Evolutionary conservation across 1,284 basidiomycete genomes (phyloP).

Genomic region (Ceratobasidium sp.): DNA sequence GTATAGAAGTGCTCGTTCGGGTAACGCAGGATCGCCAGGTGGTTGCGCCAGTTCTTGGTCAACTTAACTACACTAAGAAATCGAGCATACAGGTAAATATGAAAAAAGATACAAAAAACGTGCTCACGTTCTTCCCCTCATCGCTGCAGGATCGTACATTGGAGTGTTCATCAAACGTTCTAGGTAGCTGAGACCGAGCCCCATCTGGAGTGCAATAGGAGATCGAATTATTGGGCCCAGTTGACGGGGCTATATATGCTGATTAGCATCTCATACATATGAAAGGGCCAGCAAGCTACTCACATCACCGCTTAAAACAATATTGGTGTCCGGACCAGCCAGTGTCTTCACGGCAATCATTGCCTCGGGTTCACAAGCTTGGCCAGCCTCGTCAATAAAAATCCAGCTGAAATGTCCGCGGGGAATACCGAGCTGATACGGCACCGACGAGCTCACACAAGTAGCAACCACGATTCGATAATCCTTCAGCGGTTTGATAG

Average conservation of each 20-base stretch:
- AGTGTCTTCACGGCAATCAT: slow-evolving; percentile 67
- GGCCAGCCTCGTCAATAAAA: slow-evolving; percentile 74
- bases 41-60: slow-evolving; percentile 67
- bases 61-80: slow-evolving; percentile 65
- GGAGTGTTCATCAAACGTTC: slow-evolving; percentile 66
- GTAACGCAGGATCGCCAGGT: slow-evolving; percentile 64
- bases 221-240: slow-evolving; percentile 70
- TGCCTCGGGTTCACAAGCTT: slow-evolving; percentile 69
- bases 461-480: slow-evolving; percentile 70
- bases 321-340: slow-evolving; percentile 61
- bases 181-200: slow-evolving; percentile 65
- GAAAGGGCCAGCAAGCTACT: not conserved
- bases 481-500: slow-evolving; percentile 52
- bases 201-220: slow-evolving; percentile 60
- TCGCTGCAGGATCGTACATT: slow-evolving; percentile 58
- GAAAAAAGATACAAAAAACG: not conserved
- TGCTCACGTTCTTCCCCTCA: slow-evolving; percentile 59
- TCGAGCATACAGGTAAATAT: not conserved
- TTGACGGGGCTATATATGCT: slow-evolving; percentile 53
- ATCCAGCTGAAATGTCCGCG: slow-evolving; percentile 70
- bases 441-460: slow-evolving; percentile 67
- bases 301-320: slow-evolving; percentile 67
- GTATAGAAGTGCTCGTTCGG: slow-evolving; percentile 68
- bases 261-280: not conserved
- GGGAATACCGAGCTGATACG: slow-evolving; percentile 64